phyloP scores from a whole-genome alignment of 1,284 basidiomycete species.

The Moesziomyces sp. region DNA sequence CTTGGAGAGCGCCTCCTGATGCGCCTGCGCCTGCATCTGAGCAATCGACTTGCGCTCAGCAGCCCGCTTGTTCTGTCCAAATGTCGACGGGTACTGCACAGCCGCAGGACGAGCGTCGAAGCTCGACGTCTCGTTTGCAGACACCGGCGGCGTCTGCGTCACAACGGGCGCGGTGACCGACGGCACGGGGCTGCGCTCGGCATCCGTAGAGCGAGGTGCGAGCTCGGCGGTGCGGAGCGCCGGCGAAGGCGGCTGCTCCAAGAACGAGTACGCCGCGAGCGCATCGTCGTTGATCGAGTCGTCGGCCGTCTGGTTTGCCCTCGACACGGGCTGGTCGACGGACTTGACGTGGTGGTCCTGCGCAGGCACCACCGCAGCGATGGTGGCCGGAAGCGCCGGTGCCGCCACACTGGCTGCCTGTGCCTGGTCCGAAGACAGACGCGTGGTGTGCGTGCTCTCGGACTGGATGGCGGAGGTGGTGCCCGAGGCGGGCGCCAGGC shows the following conservation, averaged over 20 bases:
- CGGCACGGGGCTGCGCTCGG: conserved; percentile 15
- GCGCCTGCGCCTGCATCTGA: conserved; percentile 56
- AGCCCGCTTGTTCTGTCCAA: conserved; percentile 57
- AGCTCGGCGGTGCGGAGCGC: conserved; percentile 22
- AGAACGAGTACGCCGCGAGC: conserved; percentile 59
- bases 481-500: conserved; percentile 29
- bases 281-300: conserved; percentile 56
- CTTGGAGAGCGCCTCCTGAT: conserved; percentile 55
- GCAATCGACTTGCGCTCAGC: conserved; percentile 60
- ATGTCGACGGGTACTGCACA: conserved; percentile 55
- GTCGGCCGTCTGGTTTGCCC: conserved; percentile 14
- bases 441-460: conserved; percentile 34
- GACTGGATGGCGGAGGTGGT: conserved; percentile 33
- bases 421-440: conserved; percentile 34
- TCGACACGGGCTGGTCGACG: conserved; percentile 1
- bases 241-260: conserved; percentile 60
- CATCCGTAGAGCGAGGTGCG: conserved; percentile 3
- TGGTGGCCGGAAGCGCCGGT: neutral
- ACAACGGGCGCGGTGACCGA: neutral
- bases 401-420: conserved; percentile 1
- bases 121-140: conserved; percentile 8
- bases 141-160: neutral
- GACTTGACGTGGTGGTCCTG: conserved; percentile 12
- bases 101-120: conserved; percentile 21
- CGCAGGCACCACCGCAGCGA: neutral